Evolutionary conservation across 2,329 filamentous ascomycete species (phyloP), one percentile per base, ranked within the genome.

Genomic region (Talaromyces sp.): DNA sequence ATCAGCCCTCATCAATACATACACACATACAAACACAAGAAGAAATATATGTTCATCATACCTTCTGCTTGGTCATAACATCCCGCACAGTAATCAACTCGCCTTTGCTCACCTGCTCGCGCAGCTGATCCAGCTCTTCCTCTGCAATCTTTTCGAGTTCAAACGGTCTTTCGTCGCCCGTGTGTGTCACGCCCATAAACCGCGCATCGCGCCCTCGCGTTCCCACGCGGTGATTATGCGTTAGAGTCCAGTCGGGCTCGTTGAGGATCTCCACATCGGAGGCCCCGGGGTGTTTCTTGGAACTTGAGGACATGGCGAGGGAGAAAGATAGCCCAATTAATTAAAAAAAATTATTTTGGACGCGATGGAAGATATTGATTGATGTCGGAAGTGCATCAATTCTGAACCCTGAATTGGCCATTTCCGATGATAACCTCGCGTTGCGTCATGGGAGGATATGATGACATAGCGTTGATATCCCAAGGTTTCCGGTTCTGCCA

Each of bases 191-290:
- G 1, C 57, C 57, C 23, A 33, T 53, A 31, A 40, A 52, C 27
- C 50, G 23, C 9, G 18, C 31, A 5, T 44, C 31, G 5, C n/a
- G 27, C 8, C 44, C 59, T 4, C 59, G 59, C 14, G 42, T 56
- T 1, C 53, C 52, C 33, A 61, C 50, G 5, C 40, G 40, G 23
- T 47, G 16, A 33, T 16, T 51, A 23, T 50, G 34, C 2, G 53
- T 40, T 14, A 30, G 42, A 23, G 36, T 51, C 51, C 52, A 56
- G 51, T 61, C 40, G 33, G 53, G 59, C 14, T 61, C 59, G 27
- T 61, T 57, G 44, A 18, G n/a, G 30, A 61, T 61, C 2, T 56
- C 59, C 5, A 44, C 28, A 30, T 27, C 16, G 14, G 59, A 61
- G 27, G 57, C 34, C 3, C 57, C 50, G 14, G 33, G 16, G 2